Evolutionary conservation across 352 stramenopile genomes (phyloP), one percentile per base, ranked within the genome.

Genomic region (Globisporangium spinosum): DNA sequence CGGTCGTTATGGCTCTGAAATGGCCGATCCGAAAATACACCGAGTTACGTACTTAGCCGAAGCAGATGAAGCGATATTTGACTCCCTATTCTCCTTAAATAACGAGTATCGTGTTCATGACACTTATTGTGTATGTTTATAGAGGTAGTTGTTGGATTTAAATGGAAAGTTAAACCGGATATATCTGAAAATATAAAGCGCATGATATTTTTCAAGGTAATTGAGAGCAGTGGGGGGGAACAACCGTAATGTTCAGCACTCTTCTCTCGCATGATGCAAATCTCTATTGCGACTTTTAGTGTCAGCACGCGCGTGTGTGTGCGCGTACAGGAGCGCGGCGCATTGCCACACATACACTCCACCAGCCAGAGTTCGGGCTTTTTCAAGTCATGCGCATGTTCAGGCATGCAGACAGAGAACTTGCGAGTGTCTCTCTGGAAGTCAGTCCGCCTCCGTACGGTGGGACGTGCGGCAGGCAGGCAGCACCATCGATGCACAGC

Each of bases 21-120:
- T 49, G 22, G 55, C 25, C 9, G 29, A 60, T 60, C n/a, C 29
- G 55, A 45, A 60, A 60, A 60, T 60, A 60, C 29, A 20, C 55
- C 29, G 5, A 59, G 27, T 4, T 15, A 13, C 29, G 55, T 60
- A 60, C 20, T 60, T 60, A 45, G 29, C 17, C 9, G 55, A 60
- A 25, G 55, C 22, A 20, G 43, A 51, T 51, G 29, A 60, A 20
- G 29, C 51, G 12, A 29, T n/a, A 27, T 34, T 34, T 34, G 51
- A 12, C 9, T 25, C n/a, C 23, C 29, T 45, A 45, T 58, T 35
- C 0, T 20, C 23, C 55, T 45, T 20, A 8, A 20, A 20, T 7
- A 60, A 40, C 23, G 29, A 43, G 55, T 27, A 45, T 43, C 27
- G 15, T 22, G 32, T 0, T 2, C 0, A 43, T 25, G 27, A 2